phyloP scores from a whole-genome alignment of 176 grass and related monocot genomes.

The Canna indica region DNA sequence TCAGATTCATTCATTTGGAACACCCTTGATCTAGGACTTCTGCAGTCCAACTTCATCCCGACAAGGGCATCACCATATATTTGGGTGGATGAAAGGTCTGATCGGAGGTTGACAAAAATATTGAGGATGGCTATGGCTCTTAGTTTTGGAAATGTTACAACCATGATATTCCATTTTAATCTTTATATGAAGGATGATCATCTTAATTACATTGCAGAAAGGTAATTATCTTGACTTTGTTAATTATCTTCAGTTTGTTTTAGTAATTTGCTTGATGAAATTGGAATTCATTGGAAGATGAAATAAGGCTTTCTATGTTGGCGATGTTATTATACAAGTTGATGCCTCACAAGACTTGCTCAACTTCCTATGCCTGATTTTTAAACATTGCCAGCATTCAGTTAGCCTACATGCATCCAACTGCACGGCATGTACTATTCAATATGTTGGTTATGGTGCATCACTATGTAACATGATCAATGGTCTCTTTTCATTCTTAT shows the following conservation, averaged over 20 bases:
- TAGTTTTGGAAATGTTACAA: conserved; percentile 55
- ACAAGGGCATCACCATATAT: conserved; percentile 82
- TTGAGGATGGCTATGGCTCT: conserved; percentile 67
- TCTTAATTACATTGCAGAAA: conserved; percentile 71
- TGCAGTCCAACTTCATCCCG: conserved; percentile 87
- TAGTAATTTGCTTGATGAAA: background rate
- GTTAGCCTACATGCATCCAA: background rate
- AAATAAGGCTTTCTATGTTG: background rate
- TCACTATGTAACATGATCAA: background rate
- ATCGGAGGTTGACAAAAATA: conserved; percentile 64
- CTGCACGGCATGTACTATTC: background rate
- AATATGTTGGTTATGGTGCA: background rate
- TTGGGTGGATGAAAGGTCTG: conserved; percentile 81
- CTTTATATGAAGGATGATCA: conserved; percentile 97
- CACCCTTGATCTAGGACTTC: conserved; percentile 66
- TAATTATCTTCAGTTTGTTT: conserved; percentile 27
- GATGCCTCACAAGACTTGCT: background rate
- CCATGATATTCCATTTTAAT: conserved; percentile 95
- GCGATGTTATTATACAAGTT: background rate
- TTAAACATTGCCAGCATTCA: background rate
- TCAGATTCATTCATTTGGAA: conserved; percentile 93
- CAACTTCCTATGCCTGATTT: background rate
- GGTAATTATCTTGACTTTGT: conserved; percentile 39
- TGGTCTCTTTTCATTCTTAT: too few relatives aligned
- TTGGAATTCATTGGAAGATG: background rate